Base-by-base conservation (phyloP, 768 basidiomycete species). In the Tulasnella sp. region DNA sequence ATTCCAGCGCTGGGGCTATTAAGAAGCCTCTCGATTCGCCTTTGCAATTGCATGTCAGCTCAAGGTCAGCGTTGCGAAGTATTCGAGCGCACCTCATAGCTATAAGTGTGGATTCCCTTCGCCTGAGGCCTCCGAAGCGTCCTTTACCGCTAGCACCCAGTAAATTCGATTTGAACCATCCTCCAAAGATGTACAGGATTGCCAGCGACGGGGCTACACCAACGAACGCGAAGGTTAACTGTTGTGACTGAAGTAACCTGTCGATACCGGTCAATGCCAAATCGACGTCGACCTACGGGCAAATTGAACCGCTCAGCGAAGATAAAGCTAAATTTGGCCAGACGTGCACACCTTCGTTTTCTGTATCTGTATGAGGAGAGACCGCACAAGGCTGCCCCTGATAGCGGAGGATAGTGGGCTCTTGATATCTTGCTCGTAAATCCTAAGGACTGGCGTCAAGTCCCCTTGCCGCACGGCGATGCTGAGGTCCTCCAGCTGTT, bases 151-250 rank as follows among this genome's bases (percentile, higher is more conserved):
- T 86, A 1, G 89, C 88, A 9, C 90, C 89, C 0, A 86, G 86
- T 87, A 90, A 91, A 0, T 93, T 80, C 0, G 86, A 86, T 16
- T 86, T 83, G 3, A 93, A 42, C 84, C 90, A 92, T 12, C 90
- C 91, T 22, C 89, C 88, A 2, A 89, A 80, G 1, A 92, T 87
- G 83, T 96, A 97, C 3, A 96, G 90, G 46, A 99, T 87, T 5
- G 93, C 90, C 75, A 98, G 86, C 0, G 94, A 93, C 12, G 97
- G 97, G 0, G 97, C 96, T 22, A 99, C 93, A 82, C 97, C 97
- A 81, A 98, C 96, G 84, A 98, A 98, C 7, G 94, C 97, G 83
- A 99, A 99, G 1, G 96, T 98, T 69, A 98, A 88, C 84, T 97
- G 95, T 86, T 98, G 96, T 1, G 95, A 97, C 83, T 93, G 95